phyloP scores from a whole-genome alignment of 345 rosid species.

The Citrus inodora region DNA sequence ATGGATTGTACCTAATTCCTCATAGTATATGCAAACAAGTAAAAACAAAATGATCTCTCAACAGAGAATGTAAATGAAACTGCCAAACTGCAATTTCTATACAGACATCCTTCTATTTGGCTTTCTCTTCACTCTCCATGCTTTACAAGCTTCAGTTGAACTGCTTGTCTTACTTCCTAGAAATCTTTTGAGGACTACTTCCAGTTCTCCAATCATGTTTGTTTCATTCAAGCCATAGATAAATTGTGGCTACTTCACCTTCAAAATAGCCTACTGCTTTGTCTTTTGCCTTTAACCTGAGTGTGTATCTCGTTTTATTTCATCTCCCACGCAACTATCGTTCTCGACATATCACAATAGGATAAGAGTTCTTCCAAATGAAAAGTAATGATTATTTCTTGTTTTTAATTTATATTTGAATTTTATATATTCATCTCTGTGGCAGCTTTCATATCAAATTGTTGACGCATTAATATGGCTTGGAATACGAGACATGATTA shows the following conservation, averaged over 20 bases:
- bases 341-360: neutral
- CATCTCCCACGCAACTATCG: neutral
- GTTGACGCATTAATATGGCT: constrained; percentile 51
- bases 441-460: constrained; percentile 57
- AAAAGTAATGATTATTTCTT: neutral
- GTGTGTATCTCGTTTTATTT: neutral
- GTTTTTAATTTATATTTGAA: neutral
- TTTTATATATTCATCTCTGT: neutral
- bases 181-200: neutral
- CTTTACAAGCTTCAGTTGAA: neutral
- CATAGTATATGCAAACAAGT: no score
- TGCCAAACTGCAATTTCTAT: neutral
- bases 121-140: neutral
- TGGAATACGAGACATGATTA: constrained; percentile 53
- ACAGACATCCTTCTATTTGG: neutral
- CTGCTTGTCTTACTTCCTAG: neutral
- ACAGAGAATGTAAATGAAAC: neutral
- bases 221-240: neutral
- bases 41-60: neutral
- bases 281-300: neutral
- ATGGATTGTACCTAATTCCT: neutral
- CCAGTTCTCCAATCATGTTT: neutral
- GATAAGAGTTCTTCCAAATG: neutral
- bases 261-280: neutral
- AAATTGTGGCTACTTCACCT: neutral